Evolutionary conservation across 352 stramenopile species (phyloP).

Genomic region (Globisporangium echinulatum): DNA sequence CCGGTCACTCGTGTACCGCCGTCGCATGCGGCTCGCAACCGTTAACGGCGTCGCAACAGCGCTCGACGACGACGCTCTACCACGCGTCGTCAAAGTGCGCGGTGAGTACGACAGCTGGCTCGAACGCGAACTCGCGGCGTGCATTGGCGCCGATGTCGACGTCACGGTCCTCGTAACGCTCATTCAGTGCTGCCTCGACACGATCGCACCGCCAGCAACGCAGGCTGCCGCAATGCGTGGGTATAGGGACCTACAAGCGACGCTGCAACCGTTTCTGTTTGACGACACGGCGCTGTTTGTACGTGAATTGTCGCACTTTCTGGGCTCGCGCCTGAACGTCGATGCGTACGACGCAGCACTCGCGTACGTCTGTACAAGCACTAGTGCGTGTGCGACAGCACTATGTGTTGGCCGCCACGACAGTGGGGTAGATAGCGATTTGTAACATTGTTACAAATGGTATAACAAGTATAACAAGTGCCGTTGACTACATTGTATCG

Average conservation of each 20-base stretch:
- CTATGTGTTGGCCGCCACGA: slow-evolving; percentile 20
- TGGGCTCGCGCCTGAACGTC: slow-evolving; percentile 55
- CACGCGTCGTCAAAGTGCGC: slow-evolving; percentile 40
- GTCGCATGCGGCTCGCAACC: slow-evolving; percentile 37
- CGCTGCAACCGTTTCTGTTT: slow-evolving; percentile 56
- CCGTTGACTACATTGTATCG: no score
- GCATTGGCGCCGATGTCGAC: slow-evolving; percentile 57
- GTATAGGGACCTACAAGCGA: slow-evolving; percentile 37
- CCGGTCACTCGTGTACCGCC: slow-evolving; percentile 52
- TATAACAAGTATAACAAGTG: no score
- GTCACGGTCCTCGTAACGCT: slow-evolving; percentile 60
- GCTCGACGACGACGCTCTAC: slow-evolving; percentile 2
- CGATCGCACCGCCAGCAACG: slow-evolving; percentile 18
- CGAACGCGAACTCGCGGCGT: slow-evolving; percentile 55
- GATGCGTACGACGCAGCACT: slow-evolving; percentile 61
- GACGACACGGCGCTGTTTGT: slow-evolving; percentile 58
- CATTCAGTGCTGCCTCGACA: slow-evolving; percentile 57
- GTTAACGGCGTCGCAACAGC: slow-evolving; percentile 27
- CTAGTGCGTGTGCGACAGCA: slow-evolving; percentile 28
- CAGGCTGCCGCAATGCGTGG: slow-evolving; percentile 24
- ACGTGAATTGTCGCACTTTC: slow-evolving; percentile 54
- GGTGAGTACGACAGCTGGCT: slow-evolving; percentile 59
- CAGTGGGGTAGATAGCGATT: background rate
- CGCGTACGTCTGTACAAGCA: slow-evolving; percentile 53
- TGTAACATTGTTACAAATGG: background rate